phyloP scores from a whole-genome alignment of 352 stramenopile species.

The Saprolegnia diclina region DNA sequence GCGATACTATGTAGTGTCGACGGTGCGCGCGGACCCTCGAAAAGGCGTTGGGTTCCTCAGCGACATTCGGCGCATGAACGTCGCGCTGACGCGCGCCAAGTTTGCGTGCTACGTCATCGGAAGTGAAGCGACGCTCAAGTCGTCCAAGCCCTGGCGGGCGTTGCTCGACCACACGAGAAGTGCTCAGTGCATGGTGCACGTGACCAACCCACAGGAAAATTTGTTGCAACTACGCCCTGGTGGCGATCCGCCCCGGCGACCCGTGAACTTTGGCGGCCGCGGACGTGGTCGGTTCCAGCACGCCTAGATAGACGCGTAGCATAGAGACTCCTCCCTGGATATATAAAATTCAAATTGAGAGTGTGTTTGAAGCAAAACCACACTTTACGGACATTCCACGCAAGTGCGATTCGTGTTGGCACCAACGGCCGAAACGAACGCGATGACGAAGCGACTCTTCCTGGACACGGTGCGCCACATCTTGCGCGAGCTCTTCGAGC shows the following conservation, averaged over 20 bases:
- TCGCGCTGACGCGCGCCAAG: conserved; percentile 81
- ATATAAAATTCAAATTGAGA: too few species aligned
- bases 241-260: conserved; percentile 32
- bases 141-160: conserved; percentile 77
- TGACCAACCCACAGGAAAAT: conserved; percentile 73
- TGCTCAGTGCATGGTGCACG: conserved; percentile 71
- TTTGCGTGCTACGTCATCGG: conserved; percentile 86
- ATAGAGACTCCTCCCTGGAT: too few species aligned
- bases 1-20: conserved; percentile 53
- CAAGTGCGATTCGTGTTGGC: neutral
- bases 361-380: too few species aligned
- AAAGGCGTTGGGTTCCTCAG: conserved; percentile 84
- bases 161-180: conserved; percentile 67
- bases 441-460: conserved; percentile 38
- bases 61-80: conserved; percentile 86
- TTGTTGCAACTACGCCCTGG: conserved; percentile 60
- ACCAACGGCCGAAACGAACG: neutral
- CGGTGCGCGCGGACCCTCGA: conserved; percentile 71
- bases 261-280: neutral
- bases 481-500: conserved; percentile 59
- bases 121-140: conserved; percentile 69
- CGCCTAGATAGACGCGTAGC: neutral
- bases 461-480: conserved; percentile 49
- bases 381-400: too few species aligned
- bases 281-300: neutral